phyloP scores from a whole-genome alignment of 257 asterid genomes.

The Gynochthodes officinalis region DNA sequence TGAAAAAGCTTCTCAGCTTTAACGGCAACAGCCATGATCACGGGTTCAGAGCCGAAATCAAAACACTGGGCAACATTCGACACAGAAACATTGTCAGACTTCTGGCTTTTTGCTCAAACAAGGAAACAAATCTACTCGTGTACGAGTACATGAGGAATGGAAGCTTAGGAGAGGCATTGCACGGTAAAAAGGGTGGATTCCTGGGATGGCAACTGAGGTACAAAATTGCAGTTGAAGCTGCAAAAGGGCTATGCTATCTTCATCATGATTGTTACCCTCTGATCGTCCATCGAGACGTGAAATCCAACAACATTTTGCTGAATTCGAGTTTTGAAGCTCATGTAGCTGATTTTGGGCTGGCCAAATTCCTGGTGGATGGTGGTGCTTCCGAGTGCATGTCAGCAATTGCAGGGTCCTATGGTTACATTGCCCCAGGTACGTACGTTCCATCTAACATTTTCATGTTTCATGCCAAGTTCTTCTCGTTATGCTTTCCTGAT shows the following conservation, averaged over 20 bases:
- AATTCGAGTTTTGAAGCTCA: constrained; percentile 82
- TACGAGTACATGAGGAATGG: constrained; percentile 95
- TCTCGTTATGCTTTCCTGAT: not conserved
- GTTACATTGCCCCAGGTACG: constrained; percentile 95
- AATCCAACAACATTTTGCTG: constrained; percentile 78
- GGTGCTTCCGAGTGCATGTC: constrained; percentile 97
- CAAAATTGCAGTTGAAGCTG: constrained; percentile 74
- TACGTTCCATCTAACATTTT: not conserved
- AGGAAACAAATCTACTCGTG: constrained; percentile 79
- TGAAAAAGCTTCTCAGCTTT: constrained; percentile 67
- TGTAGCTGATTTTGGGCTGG: constrained; percentile 93
- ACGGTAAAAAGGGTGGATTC: constrained; percentile 72
- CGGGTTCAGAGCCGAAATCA: constrained; percentile 81
- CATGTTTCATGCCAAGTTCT: not conserved
- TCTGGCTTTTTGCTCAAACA: constrained; percentile 78
- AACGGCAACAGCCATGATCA: constrained; percentile 65
- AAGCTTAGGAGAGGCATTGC: constrained; percentile 88
- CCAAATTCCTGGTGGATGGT: constrained; percentile 77
- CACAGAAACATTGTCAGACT: constrained; percentile 80
- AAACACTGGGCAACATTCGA: constrained; percentile 81
- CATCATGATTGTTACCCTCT: constrained; percentile 92
- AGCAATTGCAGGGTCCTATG: constrained; percentile 91
- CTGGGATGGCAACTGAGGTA: constrained; percentile 82
- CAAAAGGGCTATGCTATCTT: constrained; percentile 83
- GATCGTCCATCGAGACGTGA: constrained; percentile 89